Base-by-base conservation (phyloP, 306 rosid genomes). In the Lotus japonicus region DNA sequence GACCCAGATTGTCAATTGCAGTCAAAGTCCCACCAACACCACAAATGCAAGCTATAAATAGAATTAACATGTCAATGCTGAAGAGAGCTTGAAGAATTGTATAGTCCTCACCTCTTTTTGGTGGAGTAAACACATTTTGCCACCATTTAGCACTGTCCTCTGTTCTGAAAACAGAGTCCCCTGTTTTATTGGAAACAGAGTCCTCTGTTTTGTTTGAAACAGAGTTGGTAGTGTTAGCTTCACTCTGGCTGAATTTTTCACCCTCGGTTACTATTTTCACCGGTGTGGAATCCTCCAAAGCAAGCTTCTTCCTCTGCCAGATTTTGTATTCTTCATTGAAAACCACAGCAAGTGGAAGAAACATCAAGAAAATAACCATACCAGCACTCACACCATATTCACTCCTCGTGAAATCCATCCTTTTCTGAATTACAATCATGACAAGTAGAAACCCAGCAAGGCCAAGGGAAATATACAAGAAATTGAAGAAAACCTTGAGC, bases 11-110 rank as follows among this genome's bases (percentile, higher is more conserved):
- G 56, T 89, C 88, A 3, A 84, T 79, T 7, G 84, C 87, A 0
- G 92, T 84, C 2, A 86, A 72, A 0, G 85, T 80, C 2, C 89
- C 96, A 0, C 96, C 96, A 13, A 86, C 51, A 3, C 92, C 88
- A 42, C 81, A 86, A 1, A 84, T 82, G 7, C 88, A 15, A 2
- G 86, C 50, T 2, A 79, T 1, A 33, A 89, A 79, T 0, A 89
- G 63, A 5, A 83, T 58, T 0, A 82, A 19, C 96, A 86, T 86
- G 77, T 89, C 89, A 0, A 79, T 6, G 72, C 92, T 89, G 64
- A 82, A 86, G 1, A 89, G 59, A 0, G 89, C 92, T 74, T 89
- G 96, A 0, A 86, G 81, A 1, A 89, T 86, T 1, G 92, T 82
- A 7, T 77, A 79, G 64, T 89, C 92, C 1, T 84, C 96, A n/a